Conservation (phyloP, 768 basidiomycete species). For the Xerocomus brunneocitrinus region DNA sequence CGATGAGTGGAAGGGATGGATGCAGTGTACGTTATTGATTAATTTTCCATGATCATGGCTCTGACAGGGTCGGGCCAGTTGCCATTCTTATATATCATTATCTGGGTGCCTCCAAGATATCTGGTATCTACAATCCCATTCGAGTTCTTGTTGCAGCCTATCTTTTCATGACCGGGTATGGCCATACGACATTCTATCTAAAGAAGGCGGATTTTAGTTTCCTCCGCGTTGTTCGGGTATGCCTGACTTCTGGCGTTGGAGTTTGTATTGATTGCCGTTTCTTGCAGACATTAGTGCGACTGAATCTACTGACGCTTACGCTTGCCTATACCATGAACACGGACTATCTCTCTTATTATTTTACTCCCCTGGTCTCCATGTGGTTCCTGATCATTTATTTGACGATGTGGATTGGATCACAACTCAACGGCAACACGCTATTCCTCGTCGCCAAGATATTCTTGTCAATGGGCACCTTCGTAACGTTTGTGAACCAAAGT, state of each 20-base stretch:
- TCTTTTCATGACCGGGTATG: constrained; percentile 92
- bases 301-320: constrained; percentile 78
- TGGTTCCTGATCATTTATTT: constrained; percentile 86
- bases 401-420: constrained; percentile 68
- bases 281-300: constrained; percentile 64
- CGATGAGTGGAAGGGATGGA: constrained; percentile 98
- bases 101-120: constrained; percentile 81
- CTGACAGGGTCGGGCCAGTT: constrained; percentile 42
- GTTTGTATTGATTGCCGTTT: constrained; percentile 1
- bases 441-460: constrained; percentile 72
- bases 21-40: constrained; percentile 66
- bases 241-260: constrained; percentile 8
- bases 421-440: constrained; percentile 62
- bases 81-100: constrained; percentile 92
- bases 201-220: constrained; percentile 87
- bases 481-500: constrained; percentile 58
- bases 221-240: constrained; percentile 66
- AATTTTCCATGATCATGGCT: neutral
- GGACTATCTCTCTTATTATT: constrained; percentile 88
- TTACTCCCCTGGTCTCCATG: constrained; percentile 83
- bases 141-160: constrained; percentile 86
- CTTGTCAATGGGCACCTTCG: constrained; percentile 57
- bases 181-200: constrained; percentile 83
- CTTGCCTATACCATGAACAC: constrained; percentile 91
- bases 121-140: constrained; percentile 91